phyloP scores from a whole-genome alignment of 208 protist genomes.

The Wallacemonas rigidus region DNA sequence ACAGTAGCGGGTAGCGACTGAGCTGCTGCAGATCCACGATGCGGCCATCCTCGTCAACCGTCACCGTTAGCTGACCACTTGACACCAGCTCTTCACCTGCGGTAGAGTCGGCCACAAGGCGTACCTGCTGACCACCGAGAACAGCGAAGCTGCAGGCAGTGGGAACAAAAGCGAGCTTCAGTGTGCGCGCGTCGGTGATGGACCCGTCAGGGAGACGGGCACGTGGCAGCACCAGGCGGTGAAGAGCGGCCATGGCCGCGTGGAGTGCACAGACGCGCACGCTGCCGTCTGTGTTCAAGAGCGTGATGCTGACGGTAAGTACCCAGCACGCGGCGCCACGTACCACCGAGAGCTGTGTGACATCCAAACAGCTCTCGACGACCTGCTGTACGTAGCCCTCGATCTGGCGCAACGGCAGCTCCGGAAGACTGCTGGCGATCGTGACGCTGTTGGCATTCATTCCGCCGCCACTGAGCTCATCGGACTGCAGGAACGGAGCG shows the following conservation, averaged over 20 bases:
- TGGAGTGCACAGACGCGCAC: constrained; percentile 67
- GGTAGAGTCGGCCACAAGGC: constrained; percentile 65
- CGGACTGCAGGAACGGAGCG: constrained; percentile 61
- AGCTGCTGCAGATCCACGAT: constrained; percentile 59
- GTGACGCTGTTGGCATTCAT: constrained; percentile 20
- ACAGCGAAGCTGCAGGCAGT: constrained; percentile 65
- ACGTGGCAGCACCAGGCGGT: constrained; percentile 56
- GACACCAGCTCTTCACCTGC: constrained; percentile 77
- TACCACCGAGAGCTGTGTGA: constrained; percentile 56
- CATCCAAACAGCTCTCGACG: constrained; percentile 59
- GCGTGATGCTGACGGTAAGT: constrained; percentile 59
- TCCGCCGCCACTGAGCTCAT: constrained; percentile 22
- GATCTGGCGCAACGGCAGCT: constrained; percentile 65
- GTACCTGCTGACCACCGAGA: constrained; percentile 34
- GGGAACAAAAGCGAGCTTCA: constrained; percentile 54
- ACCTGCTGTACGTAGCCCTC: constrained; percentile 68
- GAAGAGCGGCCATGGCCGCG: constrained; percentile 66
- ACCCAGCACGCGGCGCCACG: constrained; percentile 85
- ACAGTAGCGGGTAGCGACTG: constrained; percentile 48
- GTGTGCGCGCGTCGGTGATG: constrained; percentile 40
- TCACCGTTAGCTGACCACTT: constrained; percentile 65
- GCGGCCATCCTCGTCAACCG: constrained; percentile 50
- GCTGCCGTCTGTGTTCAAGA: constrained; percentile 78
- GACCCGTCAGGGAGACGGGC: constrained; percentile 75
- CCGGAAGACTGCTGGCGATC: constrained; percentile 26